Conservation (phyloP, 2,329 filamentous ascomycete genomes). For the Colletotrichum tropicale region DNA sequence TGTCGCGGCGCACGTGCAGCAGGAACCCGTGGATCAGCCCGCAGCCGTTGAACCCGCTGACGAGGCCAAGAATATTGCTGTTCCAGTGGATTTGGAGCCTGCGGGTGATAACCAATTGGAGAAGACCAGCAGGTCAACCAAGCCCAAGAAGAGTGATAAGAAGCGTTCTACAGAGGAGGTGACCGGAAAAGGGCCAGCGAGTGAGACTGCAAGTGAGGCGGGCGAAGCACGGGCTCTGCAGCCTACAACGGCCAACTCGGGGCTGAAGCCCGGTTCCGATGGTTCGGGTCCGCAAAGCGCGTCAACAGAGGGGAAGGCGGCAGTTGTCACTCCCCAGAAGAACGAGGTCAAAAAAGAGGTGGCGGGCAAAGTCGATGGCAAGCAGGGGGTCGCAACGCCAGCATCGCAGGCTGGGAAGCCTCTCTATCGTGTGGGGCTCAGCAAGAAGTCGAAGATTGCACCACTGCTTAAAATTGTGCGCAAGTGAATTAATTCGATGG, state of each 20-base stretch:
- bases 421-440: constrained; percentile 55
- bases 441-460: constrained; percentile 54
- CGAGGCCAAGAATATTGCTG: neutral
- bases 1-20: constrained; percentile 5
- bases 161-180: neutral
- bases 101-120: neutral
- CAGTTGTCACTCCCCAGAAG: neutral
- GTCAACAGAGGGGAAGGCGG: neutral
- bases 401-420: constrained; percentile 37
- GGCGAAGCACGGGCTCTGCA: constrained; percentile 1
- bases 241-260: neutral
- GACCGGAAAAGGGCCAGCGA: neutral
- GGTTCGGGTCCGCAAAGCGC: neutral
- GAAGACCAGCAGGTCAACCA: neutral
- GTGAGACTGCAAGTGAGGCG: neutral
- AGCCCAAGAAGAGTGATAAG: neutral
- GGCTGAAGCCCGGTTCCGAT: neutral
- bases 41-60: neutral
- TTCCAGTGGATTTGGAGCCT: neutral
- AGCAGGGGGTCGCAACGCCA: constrained; percentile 6
- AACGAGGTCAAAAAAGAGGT: constrained; percentile 15
- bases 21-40: neutral
- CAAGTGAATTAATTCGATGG: constrained; percentile 31
- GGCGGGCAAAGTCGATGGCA: constrained; percentile 9
- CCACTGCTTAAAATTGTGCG: constrained; percentile 55